These are phyloP conservation scores for Solanum peruvianum DNA, from an alignment of 257 asterid species.

Conservation along the genomic window DNA sequence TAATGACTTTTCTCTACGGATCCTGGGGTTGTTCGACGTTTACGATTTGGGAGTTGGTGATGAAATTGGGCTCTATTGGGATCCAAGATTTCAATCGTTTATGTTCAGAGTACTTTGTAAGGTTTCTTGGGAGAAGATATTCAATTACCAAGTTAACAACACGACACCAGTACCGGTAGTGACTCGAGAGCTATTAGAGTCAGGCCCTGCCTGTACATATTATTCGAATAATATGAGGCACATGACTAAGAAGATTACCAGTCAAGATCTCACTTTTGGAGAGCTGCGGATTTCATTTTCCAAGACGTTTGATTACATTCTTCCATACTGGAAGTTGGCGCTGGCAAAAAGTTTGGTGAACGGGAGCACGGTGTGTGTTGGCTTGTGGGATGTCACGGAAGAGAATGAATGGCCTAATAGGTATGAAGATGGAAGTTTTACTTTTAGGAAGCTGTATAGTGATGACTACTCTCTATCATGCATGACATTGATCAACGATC, in stretches of 20 bases:
- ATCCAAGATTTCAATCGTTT: too few species aligned
- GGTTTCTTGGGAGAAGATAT: slow-evolving; percentile 4
- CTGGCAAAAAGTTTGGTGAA: slow-evolving; percentile 24
- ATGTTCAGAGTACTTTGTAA: too few species aligned
- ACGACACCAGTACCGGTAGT: neutral
- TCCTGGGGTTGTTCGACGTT: too few species aligned
- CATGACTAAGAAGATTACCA: slow-evolving; percentile 35
- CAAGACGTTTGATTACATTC: slow-evolving; percentile 27
- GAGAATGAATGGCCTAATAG: slow-evolving; percentile 10
- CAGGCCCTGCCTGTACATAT: slow-evolving; percentile 21
- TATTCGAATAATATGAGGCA: slow-evolving; percentile 8
- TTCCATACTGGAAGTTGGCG: slow-evolving; percentile 39
- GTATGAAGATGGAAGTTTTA: neutral
- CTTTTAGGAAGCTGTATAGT: slow-evolving; percentile 9
- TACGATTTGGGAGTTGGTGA: too few species aligned
- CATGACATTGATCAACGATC: slow-evolving; percentile 19
- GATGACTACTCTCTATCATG: slow-evolving; percentile 10
- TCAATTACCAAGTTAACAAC: neutral
- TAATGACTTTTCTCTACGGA: neutral
- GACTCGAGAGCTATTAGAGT: slow-evolving; percentile 30
- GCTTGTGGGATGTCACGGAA: slow-evolving; percentile 42
- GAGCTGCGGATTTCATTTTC: slow-evolving; percentile 12
- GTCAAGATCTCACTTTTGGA: slow-evolving; percentile 14
- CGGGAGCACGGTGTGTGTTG: slow-evolving; percentile 19
- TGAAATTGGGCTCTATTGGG: too few species aligned